Evolutionary conservation across 148 eudicot genomes (phyloP), one percentile per base, ranked within the genome.

Genomic region (Beta vulgaris): DNA sequence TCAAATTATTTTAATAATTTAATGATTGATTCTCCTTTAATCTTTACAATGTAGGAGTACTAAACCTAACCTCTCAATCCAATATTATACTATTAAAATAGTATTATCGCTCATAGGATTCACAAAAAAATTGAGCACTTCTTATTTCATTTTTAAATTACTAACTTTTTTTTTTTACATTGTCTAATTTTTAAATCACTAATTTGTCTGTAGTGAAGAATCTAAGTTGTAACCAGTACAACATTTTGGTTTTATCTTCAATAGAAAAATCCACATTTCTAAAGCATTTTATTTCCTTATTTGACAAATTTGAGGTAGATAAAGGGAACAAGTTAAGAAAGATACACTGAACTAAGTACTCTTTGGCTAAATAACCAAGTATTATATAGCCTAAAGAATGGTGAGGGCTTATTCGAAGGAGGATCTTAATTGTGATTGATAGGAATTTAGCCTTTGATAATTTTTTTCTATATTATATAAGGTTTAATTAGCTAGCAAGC

Each of bases 271-370:
- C 43, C 37, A 39, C 48, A 65, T 37, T 37, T 39, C 25, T 7
- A 34, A 16, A n/a, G 55, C 12, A 23, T 49, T 46, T 40, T 72
- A 12, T 77, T 81, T 81, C 84, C 77, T 73, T 67, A 72, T 77
- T 78, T 74, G 82, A 64, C 82, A 72, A 76, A 62, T 74, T 53
- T 4, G 44, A 72, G 59, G 58, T 39, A 59, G 67, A 48, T 25
- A 3, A 31, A 71, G 25, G 46, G 49, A 58, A 37, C 53, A 60
- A 25, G 28, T 48, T 31, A 21, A 36, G 23, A 11, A 70, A 51
- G 73, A 40, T 70, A 23, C 60, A 70, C 51, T 54, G 58, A 49
- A 31, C 23, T 29, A 51, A 51, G 36, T 16, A 2, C 73, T 70
- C 14, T 49, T 64, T 37, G 44, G 68, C 5, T n/a, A 35, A 36